Base-by-base conservation (phyloP, 306 rosid genomes). In the Hippophae rhamnoides region DNA sequence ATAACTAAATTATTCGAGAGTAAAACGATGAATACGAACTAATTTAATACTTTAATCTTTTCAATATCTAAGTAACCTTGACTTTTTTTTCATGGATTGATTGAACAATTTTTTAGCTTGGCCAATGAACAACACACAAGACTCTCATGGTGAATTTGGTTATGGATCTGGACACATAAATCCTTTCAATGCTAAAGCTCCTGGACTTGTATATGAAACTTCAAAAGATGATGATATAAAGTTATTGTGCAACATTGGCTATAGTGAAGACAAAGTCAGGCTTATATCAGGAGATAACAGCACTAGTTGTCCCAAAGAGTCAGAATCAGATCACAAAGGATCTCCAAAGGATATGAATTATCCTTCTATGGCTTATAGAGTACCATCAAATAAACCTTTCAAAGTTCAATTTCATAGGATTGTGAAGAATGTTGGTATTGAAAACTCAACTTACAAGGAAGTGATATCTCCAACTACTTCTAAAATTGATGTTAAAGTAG, bases 391-490 rank as follows among this genome's bases (percentile, higher is more conserved):
- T 43, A 3, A 73, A 2, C 31, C 64, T 5, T 60, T 71, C 48
- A 23, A 25, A 5, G 60, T 65, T 8, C 9, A 10, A 9, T 62
- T 76, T 63, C 45, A 41, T 0, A 71, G 82, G 54, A 68, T 18
- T 7, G 72, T 68, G 2, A 74, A 67, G 59, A 81, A 81, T 56
- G 80, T 81, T 25, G 83, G 79, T 41, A 26, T 7, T 25, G 67
- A 52, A 13, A 66, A 42, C 7, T 72, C 79, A 7, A 68, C 52
- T 38, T 78, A 75, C 61, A 42, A 47, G 38, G 72, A 60, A 3
- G 56, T 1, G 11, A 45, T 82, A 41, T 5, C 47, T 8, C 49
- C 53, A 11, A 26, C 13, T 31, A 31, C 38, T 13, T 31, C 70
- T 8, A 6, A 9, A 27, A 12, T 76, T 11, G 44, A 71, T 13